Evolutionary conservation across 2,329 filamentous ascomycete species (phyloP).

Genomic region (Aspergillus cejpii): DNA sequence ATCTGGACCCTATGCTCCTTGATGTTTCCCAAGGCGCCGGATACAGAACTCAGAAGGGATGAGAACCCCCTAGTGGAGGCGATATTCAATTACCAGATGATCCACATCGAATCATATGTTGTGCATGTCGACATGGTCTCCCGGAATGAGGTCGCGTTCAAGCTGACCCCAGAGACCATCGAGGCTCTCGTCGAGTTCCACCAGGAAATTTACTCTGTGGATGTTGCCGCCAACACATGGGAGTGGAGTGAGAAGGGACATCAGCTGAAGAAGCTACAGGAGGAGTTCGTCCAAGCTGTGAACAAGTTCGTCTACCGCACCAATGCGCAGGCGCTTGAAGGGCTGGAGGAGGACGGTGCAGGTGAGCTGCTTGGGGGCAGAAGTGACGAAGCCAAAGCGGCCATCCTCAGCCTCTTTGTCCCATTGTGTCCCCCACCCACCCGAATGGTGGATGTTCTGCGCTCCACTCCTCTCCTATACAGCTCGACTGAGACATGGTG

Average conservation of each 20-base stretch:
- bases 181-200: slow-evolving; percentile 90
- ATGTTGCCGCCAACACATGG: slow-evolving; percentile 82
- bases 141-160: slow-evolving; percentile 95
- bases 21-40: slow-evolving; percentile 85
- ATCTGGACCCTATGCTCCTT: slow-evolving; percentile 92
- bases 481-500: slow-evolving; percentile 79
- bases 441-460: slow-evolving; percentile 80
- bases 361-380: slow-evolving; percentile 88
- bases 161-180: slow-evolving; percentile 91
- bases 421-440: slow-evolving; percentile 81
- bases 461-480: slow-evolving; percentile 75
- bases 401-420: slow-evolving; percentile 75
- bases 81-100: slow-evolving; percentile 84
- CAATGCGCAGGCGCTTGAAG: slow-evolving; percentile 80
- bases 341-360: slow-evolving; percentile 90
- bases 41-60: slow-evolving; percentile 75
- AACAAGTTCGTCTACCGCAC: slow-evolving; percentile 97
- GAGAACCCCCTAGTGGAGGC: slow-evolving; percentile 76
- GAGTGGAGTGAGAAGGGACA: slow-evolving; percentile 95
- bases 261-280: slow-evolving; percentile 94
- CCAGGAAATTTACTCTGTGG: slow-evolving; percentile 87
- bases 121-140: slow-evolving; percentile 99
- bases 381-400: slow-evolving; percentile 86
- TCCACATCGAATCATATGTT: slow-evolving; percentile 94
- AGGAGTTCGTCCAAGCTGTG: slow-evolving; percentile 90